Conservation (phyloP, 352 stramenopile genomes). For the Thalassiosira oceanica region DNA sequence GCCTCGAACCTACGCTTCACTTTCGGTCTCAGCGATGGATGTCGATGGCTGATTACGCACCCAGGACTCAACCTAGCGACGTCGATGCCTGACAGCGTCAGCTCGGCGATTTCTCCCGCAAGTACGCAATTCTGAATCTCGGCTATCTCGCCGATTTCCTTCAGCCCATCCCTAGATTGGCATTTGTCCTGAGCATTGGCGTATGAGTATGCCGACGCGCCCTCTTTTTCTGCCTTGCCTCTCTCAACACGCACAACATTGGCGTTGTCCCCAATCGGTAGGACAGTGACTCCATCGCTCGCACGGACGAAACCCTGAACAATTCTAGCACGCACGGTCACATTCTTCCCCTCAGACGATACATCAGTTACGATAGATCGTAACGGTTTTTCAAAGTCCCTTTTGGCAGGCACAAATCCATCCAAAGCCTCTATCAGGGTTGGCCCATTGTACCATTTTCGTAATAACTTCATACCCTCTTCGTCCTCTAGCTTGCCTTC, state of each 20-base stretch:
- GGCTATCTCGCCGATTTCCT: conserved; percentile 29
- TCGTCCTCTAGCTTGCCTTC: conserved; percentile 20
- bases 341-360: conserved; percentile 72
- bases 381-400: conserved; percentile 72
- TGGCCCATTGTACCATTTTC: conserved; percentile 70
- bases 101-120: conserved; percentile 73
- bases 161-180: neutral
- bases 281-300: conserved; percentile 65
- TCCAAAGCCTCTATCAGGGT: conserved; percentile 73
- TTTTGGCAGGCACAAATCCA: conserved; percentile 60
- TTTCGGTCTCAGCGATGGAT: conserved; percentile 41
- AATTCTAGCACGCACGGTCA: conserved; percentile 65
- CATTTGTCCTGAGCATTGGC: conserved; percentile 13
- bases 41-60: conserved; percentile 68
- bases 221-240: conserved; percentile 44
- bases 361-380: conserved; percentile 69
- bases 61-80: conserved; percentile 65
- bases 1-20: conserved; percentile 64
- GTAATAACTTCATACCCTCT: conserved; percentile 39
- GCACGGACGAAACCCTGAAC: conserved; percentile 68
- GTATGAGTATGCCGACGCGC: conserved; percentile 37
- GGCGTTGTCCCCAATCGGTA: conserved; percentile 78
- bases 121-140: conserved; percentile 49
- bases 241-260: conserved; percentile 54
- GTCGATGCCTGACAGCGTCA: conserved; percentile 73